Conservation (phyloP, 2,329 filamentous ascomycete species). For the Curvularia sp. region DNA sequence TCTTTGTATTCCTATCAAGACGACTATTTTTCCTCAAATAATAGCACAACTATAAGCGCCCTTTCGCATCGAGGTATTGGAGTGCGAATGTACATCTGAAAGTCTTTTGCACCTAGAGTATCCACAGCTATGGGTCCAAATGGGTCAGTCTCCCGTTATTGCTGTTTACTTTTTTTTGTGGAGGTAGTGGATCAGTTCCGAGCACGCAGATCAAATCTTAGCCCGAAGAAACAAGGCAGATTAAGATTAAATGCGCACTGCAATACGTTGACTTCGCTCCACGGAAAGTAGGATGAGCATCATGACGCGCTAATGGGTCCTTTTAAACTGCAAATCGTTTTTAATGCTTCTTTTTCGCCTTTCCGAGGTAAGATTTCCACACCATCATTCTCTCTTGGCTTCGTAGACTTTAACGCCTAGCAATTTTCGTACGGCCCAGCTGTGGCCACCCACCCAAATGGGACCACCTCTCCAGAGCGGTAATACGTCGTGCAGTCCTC, state of each 20-base stretch:
- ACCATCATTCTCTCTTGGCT: slow-evolving; percentile 14
- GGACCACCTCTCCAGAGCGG: slow-evolving; percentile 36
- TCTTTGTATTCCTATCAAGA: background rate
- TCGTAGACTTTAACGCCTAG: slow-evolving; percentile 31
- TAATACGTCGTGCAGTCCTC: slow-evolving; percentile 24
- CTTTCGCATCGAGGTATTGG: too few species aligned
- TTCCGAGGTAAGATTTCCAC: background rate
- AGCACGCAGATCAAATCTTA: background rate
- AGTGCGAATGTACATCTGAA: too few species aligned
- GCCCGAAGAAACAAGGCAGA: background rate
- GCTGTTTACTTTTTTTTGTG: background rate
- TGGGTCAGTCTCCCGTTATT: background rate
- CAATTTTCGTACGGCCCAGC: slow-evolving; percentile 30
- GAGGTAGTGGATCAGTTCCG: background rate
- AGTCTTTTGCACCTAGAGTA: too few species aligned
- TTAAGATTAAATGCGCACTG: background rate
- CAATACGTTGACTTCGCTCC: background rate
- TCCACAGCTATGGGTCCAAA: too few species aligned
- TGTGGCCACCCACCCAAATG: slow-evolving; percentile 28
- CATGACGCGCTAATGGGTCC: background rate
- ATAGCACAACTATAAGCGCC: too few species aligned
- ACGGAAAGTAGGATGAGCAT: background rate
- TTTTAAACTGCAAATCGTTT: background rate
- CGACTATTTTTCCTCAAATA: background rate
- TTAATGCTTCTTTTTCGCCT: background rate